Percentiles rank a stretch among this genome's conserved stretches.
phyloP scores from a whole-genome alignment of 441 rosid genomes.

The Hura crepitans region DNA sequence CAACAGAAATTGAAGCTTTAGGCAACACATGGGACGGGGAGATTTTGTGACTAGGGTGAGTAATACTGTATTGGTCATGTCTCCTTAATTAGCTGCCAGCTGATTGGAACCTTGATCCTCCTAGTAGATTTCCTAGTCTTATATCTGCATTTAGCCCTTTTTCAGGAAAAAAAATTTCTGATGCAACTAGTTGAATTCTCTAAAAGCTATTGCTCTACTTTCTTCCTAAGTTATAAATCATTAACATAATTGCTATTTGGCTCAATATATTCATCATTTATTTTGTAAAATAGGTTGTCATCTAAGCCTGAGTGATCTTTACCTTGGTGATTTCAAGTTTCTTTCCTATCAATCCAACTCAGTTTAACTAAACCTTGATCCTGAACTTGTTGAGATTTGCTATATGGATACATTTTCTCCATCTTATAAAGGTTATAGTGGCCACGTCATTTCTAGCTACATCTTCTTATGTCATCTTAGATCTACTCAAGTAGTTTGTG shows the following conservation, averaged over 20 bases:
- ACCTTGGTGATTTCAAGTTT: neutral
- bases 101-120: too few species aligned
- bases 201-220: neutral
- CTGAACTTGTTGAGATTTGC: neutral
- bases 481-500: neutral
- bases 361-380: neutral
- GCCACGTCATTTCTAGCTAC: neutral
- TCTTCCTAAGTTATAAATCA: neutral
- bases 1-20: too few species aligned
- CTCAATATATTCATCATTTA: neutral
- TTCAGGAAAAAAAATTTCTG: too few species aligned
- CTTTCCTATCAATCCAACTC: neutral
- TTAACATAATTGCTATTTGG: neutral
- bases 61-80: too few species aligned
- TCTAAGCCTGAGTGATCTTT: neutral
- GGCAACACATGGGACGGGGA: too few species aligned
- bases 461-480: neutral
- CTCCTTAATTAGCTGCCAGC: too few species aligned
- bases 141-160: too few species aligned
- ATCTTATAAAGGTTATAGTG: neutral
- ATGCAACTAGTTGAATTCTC: too few species aligned
- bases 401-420: neutral
- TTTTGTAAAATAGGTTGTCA: neutral
- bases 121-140: too few species aligned
- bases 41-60: too few species aligned